Evolutionary conservation across 139 green algal species (phyloP), one percentile per base, ranked within the genome.

Genomic region (Marvania coccoides): DNA sequence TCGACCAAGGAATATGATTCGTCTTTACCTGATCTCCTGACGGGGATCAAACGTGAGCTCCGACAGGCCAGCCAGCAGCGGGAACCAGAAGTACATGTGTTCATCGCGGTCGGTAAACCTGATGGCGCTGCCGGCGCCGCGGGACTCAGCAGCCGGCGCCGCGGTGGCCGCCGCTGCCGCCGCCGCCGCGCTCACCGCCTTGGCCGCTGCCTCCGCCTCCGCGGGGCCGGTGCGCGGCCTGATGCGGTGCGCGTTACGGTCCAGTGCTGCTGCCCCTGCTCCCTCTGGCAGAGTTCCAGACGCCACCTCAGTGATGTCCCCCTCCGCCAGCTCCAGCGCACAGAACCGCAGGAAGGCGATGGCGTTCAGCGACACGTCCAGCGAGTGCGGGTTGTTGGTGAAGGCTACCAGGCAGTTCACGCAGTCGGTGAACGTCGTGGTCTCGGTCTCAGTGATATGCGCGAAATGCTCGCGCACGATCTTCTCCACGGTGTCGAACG

Each of bases 331-430:
- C 72, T 92, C 90, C 57, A 96, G 80, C 28, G 94, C 94, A 63
- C 94, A 99, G 76, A 96, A 98, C 66, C 94, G 79, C 63, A 99
- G 82, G 81, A 98, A 98, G 13, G 94, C 92, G 30, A 98, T 97
- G 26, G 89, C 86, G 59, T 98, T 97, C 33, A 99, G 84, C 14
- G 86, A 83, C 26, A 99, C 93, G 57, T 97, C 89, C 59, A 93
- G 74, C 29, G 79, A 90, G 83, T 97, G 91, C 6, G 85, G 89
- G 69, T 93, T 95, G 87, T 98, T 98, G 76, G 94, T 96, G 85
- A 97, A 99, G 30, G 91, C 93, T 56, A 98, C 96, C 29, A 99
- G 87, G 84, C 95, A 99, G 81, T 99, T 99, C 57, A 99, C 95
- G 68, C 87, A 96, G 80, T 99, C 94, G 0, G 91, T 97, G 83